These are phyloP conservation scores for Termitomyces sp. DNA, from an alignment of 768 basidiomycete genomes.

Conservation along the genomic window DNA sequence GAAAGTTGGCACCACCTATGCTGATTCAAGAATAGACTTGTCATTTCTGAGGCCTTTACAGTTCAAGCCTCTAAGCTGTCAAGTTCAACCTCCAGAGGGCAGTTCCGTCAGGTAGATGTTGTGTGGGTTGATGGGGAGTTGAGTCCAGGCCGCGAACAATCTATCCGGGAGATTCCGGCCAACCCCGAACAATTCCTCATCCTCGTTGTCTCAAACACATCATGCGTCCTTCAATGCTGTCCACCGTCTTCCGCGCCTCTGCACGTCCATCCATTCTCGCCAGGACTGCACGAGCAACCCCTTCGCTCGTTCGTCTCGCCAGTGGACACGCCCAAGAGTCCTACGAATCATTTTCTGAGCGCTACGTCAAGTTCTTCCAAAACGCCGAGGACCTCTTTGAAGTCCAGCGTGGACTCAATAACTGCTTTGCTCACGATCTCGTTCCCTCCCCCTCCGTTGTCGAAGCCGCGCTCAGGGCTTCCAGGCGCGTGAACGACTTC, in stretches of 20 bases:
- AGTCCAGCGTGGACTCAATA: conserved; percentile 98
- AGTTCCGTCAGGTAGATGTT: not conserved
- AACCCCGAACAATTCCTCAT: conserved; percentile 28
- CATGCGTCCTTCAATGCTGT: conserved; percentile 60
- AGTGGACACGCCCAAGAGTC: conserved; percentile 81
- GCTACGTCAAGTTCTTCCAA: conserved; percentile 93
- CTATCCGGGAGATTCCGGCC: conserved; percentile 25
- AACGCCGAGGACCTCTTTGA: conserved; percentile 95
- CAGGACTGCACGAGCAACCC: conserved; percentile 34
- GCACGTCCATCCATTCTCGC: conserved; percentile 46
- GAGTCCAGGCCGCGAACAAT: conserved; percentile 1
- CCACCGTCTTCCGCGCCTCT: conserved; percentile 58
- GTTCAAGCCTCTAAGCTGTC: no score
- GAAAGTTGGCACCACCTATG: not conserved
- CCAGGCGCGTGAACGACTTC: conserved; percentile 93
- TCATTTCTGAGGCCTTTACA: not conserved
- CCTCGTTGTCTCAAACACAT: conserved; percentile 24
- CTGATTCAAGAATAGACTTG: not conserved
- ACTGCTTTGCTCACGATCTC: conserved; percentile 98
- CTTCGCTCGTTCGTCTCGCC: conserved; percentile 44
- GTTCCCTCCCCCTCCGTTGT: conserved; percentile 83
- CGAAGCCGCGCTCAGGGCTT: conserved; percentile 84
- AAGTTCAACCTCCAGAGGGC: no score
- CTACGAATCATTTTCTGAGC: conserved; percentile 91
- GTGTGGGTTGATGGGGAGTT: not conserved